Evolutionary conservation across 192 early-diverging fungal genomes (phyloP), one percentile per base, ranked within the genome.

Genomic region (Mortierella alpina): DNA sequence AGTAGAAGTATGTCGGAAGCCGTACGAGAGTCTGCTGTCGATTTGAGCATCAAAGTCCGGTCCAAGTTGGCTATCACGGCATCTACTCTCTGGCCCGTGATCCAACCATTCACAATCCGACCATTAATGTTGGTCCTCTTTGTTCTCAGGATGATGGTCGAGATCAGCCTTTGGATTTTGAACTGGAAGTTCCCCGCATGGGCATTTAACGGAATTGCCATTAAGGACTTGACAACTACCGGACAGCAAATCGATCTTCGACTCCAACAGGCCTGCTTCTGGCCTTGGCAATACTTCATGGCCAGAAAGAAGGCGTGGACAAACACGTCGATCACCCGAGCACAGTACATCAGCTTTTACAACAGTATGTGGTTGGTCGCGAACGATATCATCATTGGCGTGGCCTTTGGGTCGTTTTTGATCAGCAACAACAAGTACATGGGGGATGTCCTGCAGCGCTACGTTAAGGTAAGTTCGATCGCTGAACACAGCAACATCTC

Each of bases 321-420:
- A 60, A 86, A 92, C 73, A 90, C 83, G 68, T 74, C 90, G 52
- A 55, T 82, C 55, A 83, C 84, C 77, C 63, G 89, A 75, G 93
- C 93, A 8, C 92, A 92, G 59, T 95, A 96, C 62, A 95, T 96
- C 51, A 93, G 94, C 61, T 97, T 99, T 73, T 96, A 96, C 84
- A 99, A 98, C 82, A 95, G 93, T 57, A 90, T 96, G 75, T 99
- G 97, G 96, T 90, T 97, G 22, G 91, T 96, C n/a, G 92, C 91
- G 8, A 94, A 97, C 70, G 97, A 98, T 75, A 88, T 97, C 8
- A 92, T 96, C 56, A 87, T 99, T 62, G 97, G 97, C 0, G 83
- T 95, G 1, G 87, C 93, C 0, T 69, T 97, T 3, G 94, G 95
- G 10, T 88, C 89, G 0, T 88, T 92, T 46, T 68, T 98, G 22